phyloP scores from a whole-genome alignment of 768 basidiomycete species.

The Hericium rajendrae region DNA sequence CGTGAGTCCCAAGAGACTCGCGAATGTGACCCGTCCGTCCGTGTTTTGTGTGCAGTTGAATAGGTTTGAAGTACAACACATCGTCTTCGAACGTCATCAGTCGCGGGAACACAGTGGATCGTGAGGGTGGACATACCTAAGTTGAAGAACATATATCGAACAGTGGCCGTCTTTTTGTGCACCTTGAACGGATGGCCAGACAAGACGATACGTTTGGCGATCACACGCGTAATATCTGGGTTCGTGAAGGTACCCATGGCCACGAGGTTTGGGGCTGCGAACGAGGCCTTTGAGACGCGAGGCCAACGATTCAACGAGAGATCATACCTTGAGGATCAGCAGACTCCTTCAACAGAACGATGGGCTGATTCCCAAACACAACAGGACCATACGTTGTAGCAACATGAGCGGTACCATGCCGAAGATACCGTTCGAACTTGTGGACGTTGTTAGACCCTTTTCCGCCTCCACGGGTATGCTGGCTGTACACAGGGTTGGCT shows the following conservation, averaged over 20 bases:
- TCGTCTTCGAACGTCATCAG: conserved; percentile 45
- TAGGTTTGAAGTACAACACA: conserved; percentile 85
- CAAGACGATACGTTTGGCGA: conserved; percentile 89
- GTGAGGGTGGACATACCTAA: conserved; percentile 36
- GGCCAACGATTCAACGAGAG: conserved; percentile 1
- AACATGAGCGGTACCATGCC: conserved; percentile 71
- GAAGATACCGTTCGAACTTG: conserved; percentile 87
- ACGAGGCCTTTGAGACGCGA: conserved; percentile 2
- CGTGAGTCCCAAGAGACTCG: conserved; percentile 93
- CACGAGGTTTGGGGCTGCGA: conserved; percentile 69
- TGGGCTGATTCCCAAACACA: conserved; percentile 76
- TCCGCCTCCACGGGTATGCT: conserved; percentile 83
- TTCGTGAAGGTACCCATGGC: conserved; percentile 83
- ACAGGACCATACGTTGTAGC: conserved; percentile 88
- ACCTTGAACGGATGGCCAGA: conserved; percentile 97
- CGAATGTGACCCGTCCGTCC: conserved; percentile 84
- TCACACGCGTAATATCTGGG: conserved; percentile 83
- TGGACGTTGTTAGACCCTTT: conserved; percentile 94
- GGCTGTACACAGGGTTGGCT: conserved; percentile 86
- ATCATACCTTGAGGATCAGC: conserved; percentile 54
- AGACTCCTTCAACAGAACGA: conserved; percentile 66
- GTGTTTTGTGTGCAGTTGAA: conserved; percentile 87
- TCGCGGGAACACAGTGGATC: conserved; percentile 5
- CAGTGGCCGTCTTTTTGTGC: conserved; percentile 93
- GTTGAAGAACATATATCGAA: conserved; percentile 99